Evolutionary conservation across 352 stramenopile genomes (phyloP).

Genomic region (Bremia lactucae): DNA sequence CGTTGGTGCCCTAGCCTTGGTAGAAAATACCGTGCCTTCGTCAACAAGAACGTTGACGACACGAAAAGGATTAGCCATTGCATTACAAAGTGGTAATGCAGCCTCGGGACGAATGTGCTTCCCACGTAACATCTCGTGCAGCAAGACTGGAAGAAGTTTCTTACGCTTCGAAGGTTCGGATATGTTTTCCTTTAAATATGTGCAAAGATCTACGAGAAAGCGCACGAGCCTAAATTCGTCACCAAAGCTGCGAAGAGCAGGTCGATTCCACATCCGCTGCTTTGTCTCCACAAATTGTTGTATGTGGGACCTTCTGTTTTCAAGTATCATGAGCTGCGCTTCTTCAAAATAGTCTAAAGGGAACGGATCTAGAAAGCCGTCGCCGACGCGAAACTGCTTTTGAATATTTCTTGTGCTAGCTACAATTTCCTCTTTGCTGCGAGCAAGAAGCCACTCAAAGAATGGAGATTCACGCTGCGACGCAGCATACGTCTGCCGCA

Average conservation of each 20-base stretch:
- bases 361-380: slow-evolving; percentile 45
- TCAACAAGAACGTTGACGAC: slow-evolving; percentile 41
- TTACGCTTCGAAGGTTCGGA: slow-evolving; percentile 37
- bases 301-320: slow-evolving; percentile 22
- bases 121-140: slow-evolving; percentile 32
- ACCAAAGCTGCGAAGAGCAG: slow-evolving; percentile 41
- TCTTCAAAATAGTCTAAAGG: slow-evolving; percentile 28
- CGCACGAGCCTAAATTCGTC: slow-evolving; percentile 48
- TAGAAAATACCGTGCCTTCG: slow-evolving; percentile 67
- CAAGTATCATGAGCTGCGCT: slow-evolving; percentile 30
- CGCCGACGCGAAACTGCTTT: slow-evolving; percentile 16
- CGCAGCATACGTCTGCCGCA: slow-evolving; percentile 21
- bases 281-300: slow-evolving; percentile 34
- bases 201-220: slow-evolving; percentile 49
- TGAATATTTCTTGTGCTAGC: slow-evolving; percentile 26
- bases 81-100: slow-evolving; percentile 30
- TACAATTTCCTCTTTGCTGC: slow-evolving; percentile 37
- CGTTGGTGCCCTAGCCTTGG: slow-evolving; percentile 50
- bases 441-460: slow-evolving; percentile 43
- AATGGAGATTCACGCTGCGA: slow-evolving; percentile 36
- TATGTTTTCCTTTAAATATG: slow-evolving; percentile 52
- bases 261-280: slow-evolving; percentile 27
- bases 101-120: slow-evolving; percentile 40
- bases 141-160: slow-evolving; percentile 25
- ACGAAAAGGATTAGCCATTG: slow-evolving; percentile 19